Base-by-base conservation (phyloP, 106 monocot genomes). In the Chionographis japonica region DNA sequence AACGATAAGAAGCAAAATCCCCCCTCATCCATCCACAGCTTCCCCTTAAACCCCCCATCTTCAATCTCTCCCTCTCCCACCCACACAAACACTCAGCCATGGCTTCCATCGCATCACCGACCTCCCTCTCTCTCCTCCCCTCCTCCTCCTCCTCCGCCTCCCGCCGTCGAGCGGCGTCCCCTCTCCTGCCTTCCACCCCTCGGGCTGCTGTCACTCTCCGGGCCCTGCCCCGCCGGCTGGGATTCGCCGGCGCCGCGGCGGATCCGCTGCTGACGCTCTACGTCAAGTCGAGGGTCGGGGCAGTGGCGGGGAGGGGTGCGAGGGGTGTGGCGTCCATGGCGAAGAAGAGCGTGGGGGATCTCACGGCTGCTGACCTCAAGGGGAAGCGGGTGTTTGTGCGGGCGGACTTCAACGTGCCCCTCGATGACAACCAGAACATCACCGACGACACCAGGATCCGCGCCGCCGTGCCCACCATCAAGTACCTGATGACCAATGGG, bases 401-500 rank as follows among this genome's bases (percentile, higher is more conserved):
- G 61, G 88, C 83, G 2, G 94, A 95, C 58, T 79, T 95, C 50
- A 95, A 95, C 57, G 94, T 95, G 16, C 94, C 91, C 12, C 79
- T 95, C 15, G 94, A 95, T 56, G 94, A 88, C 5, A 77, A 62
- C 73, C 94, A 77, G 81, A 91, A 91, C 15, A 95, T 95, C 56
- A 86, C 94, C 20, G 91, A 95, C 60, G 88, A 95, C 61, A 95
- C 94, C 12, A 83, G 94, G 79, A 84, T 95, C 71, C 70, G 94
- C 8, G 94, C 94, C 3, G 94, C 94, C 40, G 79, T 95, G 38
- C 94, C 94, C 37, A 95, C 94, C 12, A 88, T 95, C 83, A 86
- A 95, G 75, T 52, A 95, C 68, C 73, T 95, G 52, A 78, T 81
- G 5, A 63, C 65, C 58, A 88, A 88, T 50, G 94, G 94, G 19